Percentiles rank a stretch among this genome's conserved stretches.
Evolutionary conservation across 2,329 filamentous ascomycete species (phyloP).

Genomic region (Neofusicoccum kwambonambiense): DNA sequence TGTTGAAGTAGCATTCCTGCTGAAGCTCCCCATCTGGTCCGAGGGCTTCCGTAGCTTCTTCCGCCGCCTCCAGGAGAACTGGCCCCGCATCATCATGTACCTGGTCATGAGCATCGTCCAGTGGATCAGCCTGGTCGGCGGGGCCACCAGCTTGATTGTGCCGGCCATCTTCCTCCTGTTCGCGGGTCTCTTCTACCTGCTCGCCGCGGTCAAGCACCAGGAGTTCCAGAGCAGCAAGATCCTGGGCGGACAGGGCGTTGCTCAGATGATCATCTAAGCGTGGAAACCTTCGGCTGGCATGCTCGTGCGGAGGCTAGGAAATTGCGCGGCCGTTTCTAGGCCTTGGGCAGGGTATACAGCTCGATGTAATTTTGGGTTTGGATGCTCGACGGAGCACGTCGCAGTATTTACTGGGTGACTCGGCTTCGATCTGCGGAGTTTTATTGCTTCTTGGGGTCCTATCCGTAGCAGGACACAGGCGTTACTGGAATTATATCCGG

Average conservation of each 20-base stretch:
- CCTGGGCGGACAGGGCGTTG: constrained; percentile 86
- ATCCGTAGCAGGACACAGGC: constrained; percentile 5
- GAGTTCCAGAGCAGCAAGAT: constrained; percentile 93
- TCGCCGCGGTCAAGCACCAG: constrained; percentile 79
- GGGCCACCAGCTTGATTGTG: constrained; percentile 73
- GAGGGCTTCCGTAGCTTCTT: constrained; percentile 84
- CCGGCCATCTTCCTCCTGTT: constrained; percentile 78
- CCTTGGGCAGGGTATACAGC: neutral
- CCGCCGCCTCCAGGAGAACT: constrained; percentile 91
- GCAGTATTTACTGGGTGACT: neutral
- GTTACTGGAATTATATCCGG: constrained; percentile 13
- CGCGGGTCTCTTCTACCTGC: constrained; percentile 75
- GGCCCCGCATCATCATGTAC: constrained; percentile 91
- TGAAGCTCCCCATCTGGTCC: constrained; percentile 97
- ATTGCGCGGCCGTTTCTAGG: neutral
- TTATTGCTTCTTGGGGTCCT: neutral
- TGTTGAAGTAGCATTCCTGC: constrained; percentile 80
- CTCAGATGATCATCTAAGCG: constrained; percentile 89
- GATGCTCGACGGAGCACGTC: constrained; percentile 7
- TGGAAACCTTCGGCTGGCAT: neutral
- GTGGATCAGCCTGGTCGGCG: constrained; percentile 71
- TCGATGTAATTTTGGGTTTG: constrained; percentile 7
- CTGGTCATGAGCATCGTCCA: constrained; percentile 75
- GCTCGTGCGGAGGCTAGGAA: neutral
- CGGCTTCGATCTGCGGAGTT: neutral